A percentile compares a stretch with the other conserved stretches of the same genome.
Conservation (phyloP, 805 yeast species). For the Ogataea sp. region DNA sequence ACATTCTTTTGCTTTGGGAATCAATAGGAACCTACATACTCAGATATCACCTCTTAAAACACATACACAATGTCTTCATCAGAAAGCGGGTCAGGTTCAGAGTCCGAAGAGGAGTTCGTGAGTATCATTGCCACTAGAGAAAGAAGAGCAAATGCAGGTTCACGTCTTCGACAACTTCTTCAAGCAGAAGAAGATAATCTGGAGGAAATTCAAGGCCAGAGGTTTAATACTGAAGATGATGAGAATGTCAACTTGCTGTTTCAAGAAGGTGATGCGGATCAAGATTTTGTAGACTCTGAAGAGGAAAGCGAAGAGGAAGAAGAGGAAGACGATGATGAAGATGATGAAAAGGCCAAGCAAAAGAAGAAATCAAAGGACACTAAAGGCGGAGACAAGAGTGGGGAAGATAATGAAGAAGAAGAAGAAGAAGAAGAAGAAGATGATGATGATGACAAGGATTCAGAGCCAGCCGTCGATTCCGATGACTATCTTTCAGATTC, state of each 20-base stretch:
- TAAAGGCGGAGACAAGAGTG: constrained; percentile 11
- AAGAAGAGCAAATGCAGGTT: constrained; percentile 86
- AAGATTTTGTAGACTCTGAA: constrained; percentile 31
- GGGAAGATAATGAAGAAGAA: constrained; percentile 13
- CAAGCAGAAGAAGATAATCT: constrained; percentile 50
- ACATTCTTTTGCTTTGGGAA: no score
- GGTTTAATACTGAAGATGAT: constrained; percentile 50
- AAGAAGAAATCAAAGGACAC: constrained; percentile 19
- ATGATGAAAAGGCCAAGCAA: constrained; percentile 24
- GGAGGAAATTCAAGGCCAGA: constrained; percentile 5
- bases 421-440: constrained; percentile 19
- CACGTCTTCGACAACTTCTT: constrained; percentile 63
- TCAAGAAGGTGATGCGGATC: constrained; percentile 54
- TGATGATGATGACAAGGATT: constrained; percentile 23
- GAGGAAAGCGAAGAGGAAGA: constrained; percentile 23
- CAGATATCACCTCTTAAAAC: no score
- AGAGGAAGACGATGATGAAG: constrained; percentile 20
- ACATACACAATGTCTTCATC: neutral
- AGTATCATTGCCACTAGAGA: constrained; percentile 67
- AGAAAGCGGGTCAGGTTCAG: constrained; percentile 2
- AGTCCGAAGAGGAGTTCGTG: constrained; percentile 32
- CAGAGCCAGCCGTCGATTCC: constrained; percentile 19
- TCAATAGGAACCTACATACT: no score
- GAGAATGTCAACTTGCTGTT: constrained; percentile 66
- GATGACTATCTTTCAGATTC: constrained; percentile 53